phyloP scores from a whole-genome alignment of 148 eudicot genomes.

The Nyssa sinensis region DNA sequence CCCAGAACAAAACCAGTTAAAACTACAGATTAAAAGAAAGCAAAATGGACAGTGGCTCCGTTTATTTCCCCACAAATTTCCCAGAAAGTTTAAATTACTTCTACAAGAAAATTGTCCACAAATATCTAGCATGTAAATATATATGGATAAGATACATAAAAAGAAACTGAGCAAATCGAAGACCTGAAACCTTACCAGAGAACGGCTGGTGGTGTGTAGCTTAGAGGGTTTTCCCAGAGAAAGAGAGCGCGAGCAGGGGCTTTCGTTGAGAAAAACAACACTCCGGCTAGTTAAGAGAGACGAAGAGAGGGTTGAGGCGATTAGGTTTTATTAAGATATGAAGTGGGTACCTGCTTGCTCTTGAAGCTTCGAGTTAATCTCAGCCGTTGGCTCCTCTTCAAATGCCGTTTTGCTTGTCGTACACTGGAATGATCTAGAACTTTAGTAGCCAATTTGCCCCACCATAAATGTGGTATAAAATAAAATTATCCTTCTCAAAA shows the following conservation, averaged over 20 bases:
- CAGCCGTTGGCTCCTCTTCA: not conserved
- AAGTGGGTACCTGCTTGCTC: not conserved
- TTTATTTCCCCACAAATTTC: not conserved
- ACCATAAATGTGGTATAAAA: too few species aligned
- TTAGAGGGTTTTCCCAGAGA: not conserved
- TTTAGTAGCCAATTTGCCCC: too few species aligned
- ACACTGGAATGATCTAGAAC: conserved; percentile 12
- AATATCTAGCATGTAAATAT: too few species aligned
- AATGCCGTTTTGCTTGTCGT: not conserved
- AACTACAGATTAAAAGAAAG: too few species aligned
- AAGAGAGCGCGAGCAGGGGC: not conserved
- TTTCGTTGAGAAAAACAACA: not conserved
- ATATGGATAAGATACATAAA: too few species aligned
- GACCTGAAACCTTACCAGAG: not conserved
- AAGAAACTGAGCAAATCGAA: not conserved
- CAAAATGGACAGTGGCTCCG: not conserved
- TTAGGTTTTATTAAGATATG: not conserved
- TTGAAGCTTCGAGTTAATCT: conserved; percentile 13
- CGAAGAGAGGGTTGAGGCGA: too few species aligned
- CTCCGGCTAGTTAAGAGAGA: not conserved
- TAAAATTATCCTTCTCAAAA: too few species aligned
- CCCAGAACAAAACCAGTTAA: not conserved
- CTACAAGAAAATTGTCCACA: not conserved
- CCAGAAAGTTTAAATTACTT: not conserved
- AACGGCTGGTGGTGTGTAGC: not conserved